A percentile compares a stretch with the other conserved stretches of the same genome.
Conservation (phyloP, 352 stramenopile species). For the Pythium folliculosum region DNA sequence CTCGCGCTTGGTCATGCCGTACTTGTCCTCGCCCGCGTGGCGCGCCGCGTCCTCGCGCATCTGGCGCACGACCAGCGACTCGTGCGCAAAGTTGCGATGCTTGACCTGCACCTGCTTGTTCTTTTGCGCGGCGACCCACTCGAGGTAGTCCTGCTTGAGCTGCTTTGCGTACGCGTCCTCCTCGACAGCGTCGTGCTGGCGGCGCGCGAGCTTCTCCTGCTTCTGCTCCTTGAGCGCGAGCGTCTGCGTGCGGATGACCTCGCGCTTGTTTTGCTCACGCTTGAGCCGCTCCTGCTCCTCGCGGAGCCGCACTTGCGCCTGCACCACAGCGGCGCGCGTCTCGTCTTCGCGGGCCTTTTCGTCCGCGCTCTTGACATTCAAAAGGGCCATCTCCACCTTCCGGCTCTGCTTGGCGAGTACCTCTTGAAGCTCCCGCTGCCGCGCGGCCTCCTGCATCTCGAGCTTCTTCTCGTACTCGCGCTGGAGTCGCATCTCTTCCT, state of each 20-base stretch:
- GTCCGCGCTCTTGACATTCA: slow-evolving; percentile 63
- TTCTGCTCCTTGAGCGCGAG: slow-evolving; percentile 48
- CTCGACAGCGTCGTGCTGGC: slow-evolving; percentile 31
- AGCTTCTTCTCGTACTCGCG: slow-evolving; percentile 54
- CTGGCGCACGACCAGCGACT: slow-evolving; percentile 49
- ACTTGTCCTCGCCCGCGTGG: slow-evolving; percentile 55
- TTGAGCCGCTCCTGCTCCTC: slow-evolving; percentile 40
- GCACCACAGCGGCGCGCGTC: slow-evolving; percentile 40
- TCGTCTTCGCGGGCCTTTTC: slow-evolving; percentile 64
- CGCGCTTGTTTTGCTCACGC: slow-evolving; percentile 37
- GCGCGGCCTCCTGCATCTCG: slow-evolving; percentile 44
- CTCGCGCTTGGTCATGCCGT: slow-evolving; percentile 64
- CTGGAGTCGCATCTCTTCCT: slow-evolving; percentile 46
- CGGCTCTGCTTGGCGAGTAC: slow-evolving; percentile 54
- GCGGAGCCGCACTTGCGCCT: slow-evolving; percentile 41
- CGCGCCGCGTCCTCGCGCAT: slow-evolving; percentile 45
- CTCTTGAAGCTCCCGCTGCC: slow-evolving; percentile 45
- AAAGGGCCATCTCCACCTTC: slow-evolving; percentile 55
- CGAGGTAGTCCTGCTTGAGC: slow-evolving; percentile 48
- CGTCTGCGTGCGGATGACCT: slow-evolving; percentile 36
- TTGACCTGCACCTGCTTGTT: slow-evolving; percentile 33
- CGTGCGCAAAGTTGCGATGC: slow-evolving; percentile 42
- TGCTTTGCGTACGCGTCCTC: slow-evolving; percentile 46
- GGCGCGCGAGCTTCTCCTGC: slow-evolving; percentile 37
- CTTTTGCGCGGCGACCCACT: slow-evolving; percentile 45